phyloP scores from a whole-genome alignment of 2,329 filamentous ascomycete genomes.

The Aspergillus intermedius region DNA sequence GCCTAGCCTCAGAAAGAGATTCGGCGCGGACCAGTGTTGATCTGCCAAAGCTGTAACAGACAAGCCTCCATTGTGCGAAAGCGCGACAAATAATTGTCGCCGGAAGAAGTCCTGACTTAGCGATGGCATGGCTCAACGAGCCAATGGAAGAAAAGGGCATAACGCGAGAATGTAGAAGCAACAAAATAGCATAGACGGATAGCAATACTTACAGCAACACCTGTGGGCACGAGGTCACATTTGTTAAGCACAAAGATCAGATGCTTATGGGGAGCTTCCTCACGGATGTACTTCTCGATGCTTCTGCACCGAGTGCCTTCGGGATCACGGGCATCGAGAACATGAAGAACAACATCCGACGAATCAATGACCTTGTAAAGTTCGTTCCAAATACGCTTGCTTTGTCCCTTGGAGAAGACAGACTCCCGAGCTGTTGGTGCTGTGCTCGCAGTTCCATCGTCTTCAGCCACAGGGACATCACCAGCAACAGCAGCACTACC shows the following conservation, averaged over 20 bases:
- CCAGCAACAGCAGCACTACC: constrained; percentile 58
- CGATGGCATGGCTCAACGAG: constrained; percentile 41
- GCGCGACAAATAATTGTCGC: constrained; percentile 44
- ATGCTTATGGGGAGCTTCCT: constrained; percentile 95
- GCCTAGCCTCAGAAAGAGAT: constrained; percentile 59
- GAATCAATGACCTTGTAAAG: constrained; percentile 93
- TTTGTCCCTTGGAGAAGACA: constrained; percentile 91
- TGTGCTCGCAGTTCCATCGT: constrained; percentile 38
- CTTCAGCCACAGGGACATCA: constrained; percentile 35
- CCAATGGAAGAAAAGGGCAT: constrained; percentile 11
- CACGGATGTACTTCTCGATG: constrained; percentile 85
- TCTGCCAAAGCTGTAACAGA: constrained; percentile 99
- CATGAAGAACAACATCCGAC: constrained; percentile 92
- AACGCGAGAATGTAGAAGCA: neutral
- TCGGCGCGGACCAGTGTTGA: constrained; percentile 65
- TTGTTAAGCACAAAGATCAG: constrained; percentile 86
- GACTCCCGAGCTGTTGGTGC: constrained; percentile 64
- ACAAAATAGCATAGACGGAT: constrained; percentile 1
- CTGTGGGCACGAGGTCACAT: constrained; percentile 85
- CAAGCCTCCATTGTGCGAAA: constrained; percentile 62
- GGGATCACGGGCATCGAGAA: constrained; percentile 83
- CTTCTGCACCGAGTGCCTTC: constrained; percentile 83
- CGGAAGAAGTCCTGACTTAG: constrained; percentile 85
- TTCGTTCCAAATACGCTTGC: constrained; percentile 96
- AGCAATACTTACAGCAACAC: constrained; percentile 76